These are phyloP conservation scores for Nymphaea thermarum DNA, from an alignment of 164 flowering plant genomes.

Conservation along the genomic window DNA sequence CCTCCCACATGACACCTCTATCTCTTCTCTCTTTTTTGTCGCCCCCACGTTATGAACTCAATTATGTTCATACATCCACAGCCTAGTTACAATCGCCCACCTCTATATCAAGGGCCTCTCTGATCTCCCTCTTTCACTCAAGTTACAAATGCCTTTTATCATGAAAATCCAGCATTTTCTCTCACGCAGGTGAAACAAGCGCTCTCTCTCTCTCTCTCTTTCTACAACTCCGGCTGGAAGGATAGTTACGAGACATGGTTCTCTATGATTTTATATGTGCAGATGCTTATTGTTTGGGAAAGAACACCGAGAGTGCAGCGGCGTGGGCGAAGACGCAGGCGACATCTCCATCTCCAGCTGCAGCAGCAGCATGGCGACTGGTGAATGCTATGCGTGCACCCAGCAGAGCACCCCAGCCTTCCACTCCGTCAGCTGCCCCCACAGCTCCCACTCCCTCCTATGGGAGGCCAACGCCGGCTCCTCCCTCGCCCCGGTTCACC, in stretches of 20 bases:
- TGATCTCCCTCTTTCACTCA: no score
- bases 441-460: slow-evolving; percentile 40
- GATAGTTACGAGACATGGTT: not conserved
- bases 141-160: no score
- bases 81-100: no score
- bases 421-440: slow-evolving; percentile 95
- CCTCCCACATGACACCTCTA: no score
- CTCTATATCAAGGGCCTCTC: no score
- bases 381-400: slow-evolving; percentile 91
- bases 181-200: slow-evolving; percentile 16
- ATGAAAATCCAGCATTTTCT: not conserved
- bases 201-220: not conserved
- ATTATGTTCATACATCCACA: no score
- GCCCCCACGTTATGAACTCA: no score
- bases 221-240: no score
- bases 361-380: slow-evolving; percentile 16
- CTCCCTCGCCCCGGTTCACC: slow-evolving; percentile 28
- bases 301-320: slow-evolving; percentile 1
- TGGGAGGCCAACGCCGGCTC: slow-evolving; percentile 97
- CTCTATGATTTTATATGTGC: not conserved
- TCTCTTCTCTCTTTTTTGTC: no score
- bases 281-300: slow-evolving; percentile 26
- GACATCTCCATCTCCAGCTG: slow-evolving; percentile 11
- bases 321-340: slow-evolving; percentile 1
- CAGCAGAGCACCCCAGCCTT: slow-evolving; percentile 81